Evolutionary conservation across 495 filamentous ascomycete species (phyloP).

Genomic region (Pyronema domesticum): DNA sequence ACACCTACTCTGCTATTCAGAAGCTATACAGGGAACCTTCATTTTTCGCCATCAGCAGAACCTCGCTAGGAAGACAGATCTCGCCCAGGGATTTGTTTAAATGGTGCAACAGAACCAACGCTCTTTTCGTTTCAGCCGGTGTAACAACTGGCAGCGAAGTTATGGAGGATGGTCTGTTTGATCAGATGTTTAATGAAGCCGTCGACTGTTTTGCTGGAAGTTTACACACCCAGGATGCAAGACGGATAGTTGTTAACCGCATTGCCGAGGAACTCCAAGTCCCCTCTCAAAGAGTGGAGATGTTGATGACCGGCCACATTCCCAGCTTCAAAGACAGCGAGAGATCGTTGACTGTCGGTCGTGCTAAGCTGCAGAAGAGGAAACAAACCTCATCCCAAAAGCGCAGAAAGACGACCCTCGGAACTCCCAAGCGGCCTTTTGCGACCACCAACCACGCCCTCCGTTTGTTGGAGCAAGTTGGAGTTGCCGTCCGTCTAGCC

Average conservation of each 20-base stretch:
- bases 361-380: slow-evolving; percentile 38
- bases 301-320: slow-evolving; percentile 48
- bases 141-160: slow-evolving; percentile 55
- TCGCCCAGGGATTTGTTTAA: slow-evolving; percentile 76
- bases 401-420: slow-evolving; percentile 28
- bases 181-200: slow-evolving; percentile 79
- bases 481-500: slow-evolving; percentile 56
- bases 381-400: slow-evolving; percentile 17
- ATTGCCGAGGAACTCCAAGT: slow-evolving; percentile 76
- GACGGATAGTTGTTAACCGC: slow-evolving; percentile 39
- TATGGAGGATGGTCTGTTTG: slow-evolving; percentile 51
- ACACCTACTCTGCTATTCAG: slow-evolving; percentile 53
- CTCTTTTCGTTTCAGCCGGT: slow-evolving; percentile 37
- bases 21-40: slow-evolving; percentile 32
- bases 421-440: slow-evolving; percentile 36
- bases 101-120: slow-evolving; percentile 61
- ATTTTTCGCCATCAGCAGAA: slow-evolving; percentile 37
- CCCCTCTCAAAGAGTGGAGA: slow-evolving; percentile 54
- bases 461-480: slow-evolving; percentile 65
- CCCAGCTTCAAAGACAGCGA: slow-evolving; percentile 44
- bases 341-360: slow-evolving; percentile 45
- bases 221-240: slow-evolving; percentile 46
- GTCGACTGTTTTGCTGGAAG: slow-evolving; percentile 74
- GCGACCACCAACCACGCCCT: slow-evolving; percentile 56
- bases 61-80: slow-evolving; percentile 38